These are phyloP conservation scores for Pseudoperonospora humuli DNA, from an alignment of 352 stramenopile genomes.

Conservation along the genomic window DNA sequence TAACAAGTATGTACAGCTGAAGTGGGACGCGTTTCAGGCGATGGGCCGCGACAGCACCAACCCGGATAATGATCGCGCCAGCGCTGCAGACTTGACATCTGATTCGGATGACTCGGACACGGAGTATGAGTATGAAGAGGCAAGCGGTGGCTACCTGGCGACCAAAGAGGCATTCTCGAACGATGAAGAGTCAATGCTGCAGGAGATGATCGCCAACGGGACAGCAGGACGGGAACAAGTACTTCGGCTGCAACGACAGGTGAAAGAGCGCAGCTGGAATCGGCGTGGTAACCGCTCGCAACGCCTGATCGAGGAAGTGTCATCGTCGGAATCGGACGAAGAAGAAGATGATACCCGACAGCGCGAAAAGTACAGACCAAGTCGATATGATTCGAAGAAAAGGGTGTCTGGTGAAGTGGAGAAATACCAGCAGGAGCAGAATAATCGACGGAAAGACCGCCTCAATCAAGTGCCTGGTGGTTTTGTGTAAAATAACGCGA, in stretches of 20 bases:
- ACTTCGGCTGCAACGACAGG: conserved; percentile 52
- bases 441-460: conserved; percentile 42
- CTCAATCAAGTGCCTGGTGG: conserved; percentile 37
- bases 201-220: conserved; percentile 75
- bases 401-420: conserved; percentile 33
- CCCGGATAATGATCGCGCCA: conserved; percentile 11
- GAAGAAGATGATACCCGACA: conserved; percentile 20
- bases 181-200: conserved; percentile 64
- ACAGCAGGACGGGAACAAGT: conserved; percentile 62
- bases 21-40: conserved; percentile 67
- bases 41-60: conserved; percentile 9
- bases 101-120: conserved; percentile 54
- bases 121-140: conserved; percentile 50
- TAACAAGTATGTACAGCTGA: conserved; percentile 69
- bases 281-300: conserved; percentile 34
- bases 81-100: conserved; percentile 20
- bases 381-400: conserved; percentile 22
- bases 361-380: conserved; percentile 22
- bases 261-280: conserved; percentile 56
- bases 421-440: conserved; percentile 48
- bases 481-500: conserved; percentile 43
- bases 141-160: conserved; percentile 41
- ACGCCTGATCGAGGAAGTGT: conserved; percentile 26
- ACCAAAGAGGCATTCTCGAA: conserved; percentile 53
- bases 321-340: conserved; percentile 43